A percentile compares a stretch with the other conserved stretches of the same genome.
Conservation (phyloP, 2,329 filamentous ascomycete species). For the Didymella segeticola region DNA sequence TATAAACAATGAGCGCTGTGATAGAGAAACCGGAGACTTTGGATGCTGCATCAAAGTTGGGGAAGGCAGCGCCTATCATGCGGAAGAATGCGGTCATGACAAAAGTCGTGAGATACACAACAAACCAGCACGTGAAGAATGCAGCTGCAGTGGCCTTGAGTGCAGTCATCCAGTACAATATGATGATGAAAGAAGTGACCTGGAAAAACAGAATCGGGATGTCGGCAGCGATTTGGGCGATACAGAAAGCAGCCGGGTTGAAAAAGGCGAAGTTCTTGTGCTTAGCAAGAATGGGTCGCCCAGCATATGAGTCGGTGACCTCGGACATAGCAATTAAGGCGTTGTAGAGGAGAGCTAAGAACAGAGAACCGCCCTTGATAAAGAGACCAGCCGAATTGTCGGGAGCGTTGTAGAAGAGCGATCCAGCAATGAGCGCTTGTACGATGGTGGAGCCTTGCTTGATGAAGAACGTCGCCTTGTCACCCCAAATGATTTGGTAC, state of each 20-base stretch:
- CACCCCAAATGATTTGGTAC: slow-evolving; percentile 70
- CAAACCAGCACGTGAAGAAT: slow-evolving; percentile 83
- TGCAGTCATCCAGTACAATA: slow-evolving; percentile 84
- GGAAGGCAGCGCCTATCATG: slow-evolving; percentile 72
- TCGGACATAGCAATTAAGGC: slow-evolving; percentile 69
- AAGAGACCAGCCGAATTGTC: slow-evolving; percentile 66
- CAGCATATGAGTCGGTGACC: slow-evolving; percentile 64
- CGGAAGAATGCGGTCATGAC: slow-evolving; percentile 85
- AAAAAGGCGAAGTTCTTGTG: slow-evolving; percentile 86
- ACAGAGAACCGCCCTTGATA: slow-evolving; percentile 68
- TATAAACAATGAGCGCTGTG: slow-evolving; percentile 66
- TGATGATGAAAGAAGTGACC: slow-evolving; percentile 63
- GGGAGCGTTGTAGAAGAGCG: slow-evolving; percentile 71
- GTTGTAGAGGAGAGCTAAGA: slow-evolving; percentile 69
- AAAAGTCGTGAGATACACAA: slow-evolving; percentile 72
- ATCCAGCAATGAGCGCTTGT: slow-evolving; percentile 69
- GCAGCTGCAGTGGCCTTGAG: slow-evolving; percentile 72
- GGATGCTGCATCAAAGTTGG: slow-evolving; percentile 63
- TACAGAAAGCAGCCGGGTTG: slow-evolving; percentile 78
- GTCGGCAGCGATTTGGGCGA: slow-evolving; percentile 71
- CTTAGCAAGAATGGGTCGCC: slow-evolving; percentile 84
- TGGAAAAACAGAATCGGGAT: slow-evolving; percentile 65
- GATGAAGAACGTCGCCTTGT: slow-evolving; percentile 68
- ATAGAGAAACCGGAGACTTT: slow-evolving; percentile 63
- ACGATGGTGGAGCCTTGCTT: slow-evolving; percentile 65